phyloP scores from a whole-genome alignment of 371 early-diverging fungal genomes.

The Catenaria anguillulae region DNA sequence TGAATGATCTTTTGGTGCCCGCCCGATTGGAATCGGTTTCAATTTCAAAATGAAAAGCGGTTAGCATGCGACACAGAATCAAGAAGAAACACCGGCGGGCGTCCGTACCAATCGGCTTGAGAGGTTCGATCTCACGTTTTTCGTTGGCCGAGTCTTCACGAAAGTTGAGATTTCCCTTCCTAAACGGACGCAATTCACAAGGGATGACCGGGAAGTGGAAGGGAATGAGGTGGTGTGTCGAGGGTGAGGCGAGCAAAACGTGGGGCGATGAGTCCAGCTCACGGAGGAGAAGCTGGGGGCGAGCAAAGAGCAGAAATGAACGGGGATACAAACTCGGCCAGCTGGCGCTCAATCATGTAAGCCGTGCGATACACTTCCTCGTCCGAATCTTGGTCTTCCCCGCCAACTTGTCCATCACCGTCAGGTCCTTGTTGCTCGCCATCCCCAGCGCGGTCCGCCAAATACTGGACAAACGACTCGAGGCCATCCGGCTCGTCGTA shows the following conservation, averaged over 20 bases:
- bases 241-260: too few species aligned
- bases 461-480: conserved; percentile 57
- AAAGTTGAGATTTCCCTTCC: background rate
- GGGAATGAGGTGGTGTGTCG: too few species aligned
- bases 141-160: conserved; percentile 11
- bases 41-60: conserved; percentile 20
- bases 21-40: too few species aligned
- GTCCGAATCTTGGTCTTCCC: conserved; percentile 54
- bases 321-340: conserved; percentile 9
- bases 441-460: conserved; percentile 56
- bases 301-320: too few species aligned
- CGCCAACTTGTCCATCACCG: conserved; percentile 33
- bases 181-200: background rate
- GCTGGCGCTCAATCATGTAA: conserved; percentile 47
- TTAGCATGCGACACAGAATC: conserved; percentile 45
- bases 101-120: conserved; percentile 16
- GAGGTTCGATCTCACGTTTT: conserved; percentile 16
- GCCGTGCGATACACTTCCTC: conserved; percentile 78
- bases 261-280: too few species aligned
- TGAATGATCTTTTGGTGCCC: conserved; percentile 62
- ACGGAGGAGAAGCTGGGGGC: too few species aligned
- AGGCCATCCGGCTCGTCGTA: conserved; percentile 65
- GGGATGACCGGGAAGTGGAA: background rate
- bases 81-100: too few species aligned
- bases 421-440: conserved; percentile 30